Conservation (phyloP, 768 basidiomycete species). For the Podaxis sp. region DNA sequence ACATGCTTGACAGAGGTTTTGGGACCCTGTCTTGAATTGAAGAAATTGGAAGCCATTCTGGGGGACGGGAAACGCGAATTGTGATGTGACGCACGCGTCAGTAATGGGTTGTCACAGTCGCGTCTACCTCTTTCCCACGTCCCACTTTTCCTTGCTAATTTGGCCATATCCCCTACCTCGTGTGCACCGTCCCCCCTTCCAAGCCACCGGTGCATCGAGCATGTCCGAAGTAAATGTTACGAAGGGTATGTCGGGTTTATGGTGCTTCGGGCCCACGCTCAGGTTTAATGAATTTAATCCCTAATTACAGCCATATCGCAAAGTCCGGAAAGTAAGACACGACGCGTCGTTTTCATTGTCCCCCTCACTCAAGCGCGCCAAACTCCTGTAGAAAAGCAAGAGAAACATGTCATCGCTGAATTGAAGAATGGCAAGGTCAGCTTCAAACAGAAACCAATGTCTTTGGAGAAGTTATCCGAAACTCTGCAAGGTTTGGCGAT, state of each 20-base stretch:
- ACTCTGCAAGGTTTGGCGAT: slow-evolving; percentile 69
- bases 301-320: slow-evolving; percentile 11
- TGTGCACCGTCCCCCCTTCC: not conserved
- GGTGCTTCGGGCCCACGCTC: not conserved
- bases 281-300: not conserved
- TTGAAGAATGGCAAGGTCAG: slow-evolving; percentile 75
- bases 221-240: slow-evolving; percentile 5
- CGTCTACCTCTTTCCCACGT: slow-evolving; percentile 34
- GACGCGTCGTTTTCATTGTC: slow-evolving; percentile 25
- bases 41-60: slow-evolving; percentile 62
- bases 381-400: slow-evolving; percentile 32
- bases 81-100: slow-evolving; percentile 27
- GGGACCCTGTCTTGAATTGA: slow-evolving; percentile 46
- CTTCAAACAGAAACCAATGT: slow-evolving; percentile 73
- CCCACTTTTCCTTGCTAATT: slow-evolving; percentile 11
- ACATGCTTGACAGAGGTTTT: slow-evolving; percentile 44
- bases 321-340: slow-evolving; percentile 28
- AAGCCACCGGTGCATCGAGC: not conserved
- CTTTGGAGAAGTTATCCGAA: slow-evolving; percentile 78
- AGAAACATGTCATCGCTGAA: slow-evolving; percentile 51
- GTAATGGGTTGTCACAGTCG: slow-evolving; percentile 33
- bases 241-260: slow-evolving; percentile 2
- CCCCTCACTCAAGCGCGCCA: slow-evolving; percentile 26
- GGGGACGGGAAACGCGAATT: slow-evolving; percentile 19
- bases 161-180: slow-evolving; percentile 21